Evolutionary conservation across 768 basidiomycete genomes (phyloP), one percentile per base, ranked within the genome.

Genomic region (Leccinum obscurum): DNA sequence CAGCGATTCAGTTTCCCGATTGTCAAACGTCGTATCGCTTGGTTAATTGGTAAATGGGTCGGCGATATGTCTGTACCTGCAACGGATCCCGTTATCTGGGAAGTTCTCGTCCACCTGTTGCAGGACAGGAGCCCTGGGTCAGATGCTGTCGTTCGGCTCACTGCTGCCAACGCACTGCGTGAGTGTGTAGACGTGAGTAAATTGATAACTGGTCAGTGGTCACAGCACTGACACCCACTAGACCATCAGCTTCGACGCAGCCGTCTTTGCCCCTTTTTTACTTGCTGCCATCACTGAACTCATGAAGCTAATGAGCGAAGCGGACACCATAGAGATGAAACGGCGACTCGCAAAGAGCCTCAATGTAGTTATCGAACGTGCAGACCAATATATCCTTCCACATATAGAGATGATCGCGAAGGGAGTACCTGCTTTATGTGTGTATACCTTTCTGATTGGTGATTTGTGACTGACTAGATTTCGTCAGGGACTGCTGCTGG

Each of bases 11-110:
- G 95, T 59, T 93, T 90, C 70, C 90, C 92, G 1, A 90, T 98
- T 56, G 84, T 98, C 62, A 96, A 98, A 73, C 85, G 94, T n/a
- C 85, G 95, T 34, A 90, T 98, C 64, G 94, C 95, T 1, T 97
- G 95, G 94, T 77, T 98, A 4, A 83, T 98, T 51, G 95, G 95
- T 26, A 90, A 88, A 80, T 94, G 93, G 90, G 81, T 93, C 35
- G 78, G 84, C 14, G 89, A 93, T 52, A 81, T 83, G 59, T 86
- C 85, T 62, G 74, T 81, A 20, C 77, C 81, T 14, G 80, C 85
- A 1, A 83, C 84, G 51, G 85, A 88, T 61, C 77, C 84, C 2
- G 75, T 80, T 56, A 77, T 95, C 30, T 98, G 94, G 93, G 83
- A 92, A 62, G 81, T 94, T 32, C 79, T 98, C 1, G 78, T 90